Base-by-base conservation (phyloP, 2,329 filamentous ascomycete species). In the Neonectria neomacrospora region DNA sequence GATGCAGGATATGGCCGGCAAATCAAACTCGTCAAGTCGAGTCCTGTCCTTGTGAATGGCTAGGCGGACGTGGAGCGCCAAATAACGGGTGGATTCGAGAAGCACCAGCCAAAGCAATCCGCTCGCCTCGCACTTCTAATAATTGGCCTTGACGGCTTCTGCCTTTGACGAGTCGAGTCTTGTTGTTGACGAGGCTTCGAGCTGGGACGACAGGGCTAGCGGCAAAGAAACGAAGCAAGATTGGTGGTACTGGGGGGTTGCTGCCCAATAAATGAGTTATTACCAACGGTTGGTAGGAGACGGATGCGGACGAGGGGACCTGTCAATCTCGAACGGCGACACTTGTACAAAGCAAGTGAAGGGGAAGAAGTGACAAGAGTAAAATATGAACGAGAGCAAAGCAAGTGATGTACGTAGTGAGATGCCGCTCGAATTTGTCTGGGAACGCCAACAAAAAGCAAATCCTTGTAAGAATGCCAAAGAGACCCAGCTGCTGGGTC, bases 1-100 rank as follows among this genome's bases (percentile, higher is more conserved):
- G 54, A 50, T 67, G 67, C 67, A 72, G 68, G 58, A 59, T 59
- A 59, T 59, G 59, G 37, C 57, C 48, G 64, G 61, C 71, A 73
- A 73, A 73, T 73, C 71, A 73, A 60, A 69, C 54, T 67, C 50
- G 55, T 59, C 44, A 69, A 58, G 60, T 48, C 47, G 39, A 63
- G 50, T 57, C 58, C 70, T 45, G 52, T 64, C 50, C 55, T 64
- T 68, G 57, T 73, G 71, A 73, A 71, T 73, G 71, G 71, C 61
- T 61, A 66, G 63, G 39, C 48, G 61, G 56, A 57, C 66, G 65
- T 66, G 67, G 67, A 66, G 70, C 51, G 47, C 50, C 53, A 53
- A 54, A 56, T 42, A 58, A 26, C 34, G n/a, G 44, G 54, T 47
- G 51, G 51, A 50, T 54, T 58, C 58, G 64, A 57, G 58, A 65